Conservation (phyloP, 257 asterid genomes). For the Nicotiana knightiana region DNA sequence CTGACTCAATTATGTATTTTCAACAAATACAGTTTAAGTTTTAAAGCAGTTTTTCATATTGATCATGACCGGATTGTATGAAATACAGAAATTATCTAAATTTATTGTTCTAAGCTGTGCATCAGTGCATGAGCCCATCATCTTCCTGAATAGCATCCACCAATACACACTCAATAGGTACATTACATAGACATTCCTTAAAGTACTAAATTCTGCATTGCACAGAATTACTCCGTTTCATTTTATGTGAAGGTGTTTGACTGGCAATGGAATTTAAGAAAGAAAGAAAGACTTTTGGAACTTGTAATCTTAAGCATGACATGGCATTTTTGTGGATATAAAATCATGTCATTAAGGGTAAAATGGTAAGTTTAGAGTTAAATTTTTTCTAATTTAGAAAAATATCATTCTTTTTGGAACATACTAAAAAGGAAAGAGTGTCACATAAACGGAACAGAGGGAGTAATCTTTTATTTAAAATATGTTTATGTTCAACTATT, state of each 20-base stretch:
- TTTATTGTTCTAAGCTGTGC: background rate
- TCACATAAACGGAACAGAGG: background rate
- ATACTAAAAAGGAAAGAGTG: background rate
- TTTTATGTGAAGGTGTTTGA: slow-evolving; percentile 2
- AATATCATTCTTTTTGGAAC: background rate
- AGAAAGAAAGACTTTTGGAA: background rate
- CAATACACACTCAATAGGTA: background rate
- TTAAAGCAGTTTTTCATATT: background rate
- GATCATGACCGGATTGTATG: background rate
- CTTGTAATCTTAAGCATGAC: background rate
- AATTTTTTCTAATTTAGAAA: background rate
- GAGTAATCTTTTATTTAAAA: background rate
- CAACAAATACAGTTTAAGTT: background rate
- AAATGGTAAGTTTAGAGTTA: slow-evolving; percentile 2
- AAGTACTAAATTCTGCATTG: background rate
- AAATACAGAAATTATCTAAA: background rate
- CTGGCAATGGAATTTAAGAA: background rate
- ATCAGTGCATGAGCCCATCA: background rate
- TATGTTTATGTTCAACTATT: background rate
- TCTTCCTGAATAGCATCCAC: background rate
- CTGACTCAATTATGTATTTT: background rate
- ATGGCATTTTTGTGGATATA: background rate
- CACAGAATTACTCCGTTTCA: background rate
- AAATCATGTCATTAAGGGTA: background rate
- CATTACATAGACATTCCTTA: background rate